Evolutionary conservation across 2,329 filamentous ascomycete genomes (phyloP).

Genomic region (Dactylellina drechsleri): DNA sequence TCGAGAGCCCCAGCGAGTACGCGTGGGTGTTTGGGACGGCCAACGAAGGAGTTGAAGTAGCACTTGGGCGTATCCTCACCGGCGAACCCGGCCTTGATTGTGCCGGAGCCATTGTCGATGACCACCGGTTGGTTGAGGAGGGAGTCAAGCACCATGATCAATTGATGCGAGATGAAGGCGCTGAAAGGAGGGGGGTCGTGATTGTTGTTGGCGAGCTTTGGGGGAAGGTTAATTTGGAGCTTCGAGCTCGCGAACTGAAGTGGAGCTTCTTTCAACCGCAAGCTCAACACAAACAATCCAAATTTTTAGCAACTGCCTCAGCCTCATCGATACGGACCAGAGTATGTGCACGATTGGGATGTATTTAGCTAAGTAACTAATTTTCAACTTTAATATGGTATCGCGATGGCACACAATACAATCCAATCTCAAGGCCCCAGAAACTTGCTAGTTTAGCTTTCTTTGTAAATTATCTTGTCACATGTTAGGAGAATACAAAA

Average conservation of each 20-base stretch:
- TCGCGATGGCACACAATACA: too few relatives aligned
- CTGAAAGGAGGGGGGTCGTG: conserved; percentile 3
- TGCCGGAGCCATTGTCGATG: conserved; percentile 98
- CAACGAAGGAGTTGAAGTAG: conserved; percentile 97
- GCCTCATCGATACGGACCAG: too few relatives aligned
- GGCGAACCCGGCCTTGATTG: conserved; percentile 95
- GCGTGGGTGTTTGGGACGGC: conserved; percentile 91
- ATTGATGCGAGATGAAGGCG: not conserved
- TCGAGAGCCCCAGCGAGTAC: conserved; percentile 96
- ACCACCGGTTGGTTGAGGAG: conserved; percentile 98
- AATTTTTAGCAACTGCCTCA: too few relatives aligned
- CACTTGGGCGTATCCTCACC: conserved; percentile 96
- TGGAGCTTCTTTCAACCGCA: conserved; percentile 47
- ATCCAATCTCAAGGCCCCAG: too few relatives aligned
- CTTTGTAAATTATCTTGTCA: too few relatives aligned
- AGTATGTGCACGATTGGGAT: too few relatives aligned
- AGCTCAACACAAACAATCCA: conserved; percentile 30
- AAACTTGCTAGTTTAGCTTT: too few relatives aligned
- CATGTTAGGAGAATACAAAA: too few relatives aligned
- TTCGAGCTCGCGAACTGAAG: conserved; percentile 50
- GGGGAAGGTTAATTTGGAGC: conserved; percentile 54
- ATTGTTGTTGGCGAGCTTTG: conserved; percentile 14
- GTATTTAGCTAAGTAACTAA: too few relatives aligned
- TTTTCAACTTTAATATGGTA: too few relatives aligned
- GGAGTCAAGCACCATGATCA: conserved; percentile 64